Evolutionary conservation across 495 filamentous ascomycete species (phyloP).

Genomic region (Xylaria sp.): DNA sequence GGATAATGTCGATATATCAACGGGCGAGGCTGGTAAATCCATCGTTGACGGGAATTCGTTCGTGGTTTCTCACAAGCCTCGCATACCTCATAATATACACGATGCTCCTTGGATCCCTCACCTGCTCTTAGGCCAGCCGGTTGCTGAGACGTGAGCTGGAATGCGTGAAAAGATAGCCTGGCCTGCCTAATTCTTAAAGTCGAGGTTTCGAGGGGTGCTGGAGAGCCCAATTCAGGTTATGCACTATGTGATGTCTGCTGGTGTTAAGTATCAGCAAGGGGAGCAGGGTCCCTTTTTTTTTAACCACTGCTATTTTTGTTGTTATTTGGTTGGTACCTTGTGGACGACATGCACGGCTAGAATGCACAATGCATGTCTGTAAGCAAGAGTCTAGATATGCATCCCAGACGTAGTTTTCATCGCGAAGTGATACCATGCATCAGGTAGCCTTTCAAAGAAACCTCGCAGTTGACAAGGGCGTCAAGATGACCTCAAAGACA

Average conservation of each 20-base stretch:
- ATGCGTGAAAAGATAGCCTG: neutral
- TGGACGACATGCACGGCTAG: neutral
- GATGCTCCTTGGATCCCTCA: neutral
- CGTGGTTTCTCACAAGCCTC: neutral
- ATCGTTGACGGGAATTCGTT: neutral
- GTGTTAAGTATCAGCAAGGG: neutral
- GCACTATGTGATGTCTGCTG: neutral
- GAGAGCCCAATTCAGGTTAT: neutral
- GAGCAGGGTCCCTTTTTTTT: neutral
- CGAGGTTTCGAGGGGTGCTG: neutral
- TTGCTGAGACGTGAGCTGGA: neutral
- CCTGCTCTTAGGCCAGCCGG: too few species aligned
- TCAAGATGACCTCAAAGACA: constrained; percentile 10
- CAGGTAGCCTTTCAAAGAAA: neutral
- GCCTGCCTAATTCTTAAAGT: neutral
- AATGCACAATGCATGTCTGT: neutral
- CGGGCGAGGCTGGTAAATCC: neutral
- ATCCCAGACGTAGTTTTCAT: neutral
- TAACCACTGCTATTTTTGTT: neutral
- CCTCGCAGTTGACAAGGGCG: neutral
- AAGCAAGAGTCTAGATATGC: neutral
- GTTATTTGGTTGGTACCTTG: neutral
- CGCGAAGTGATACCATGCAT: neutral
- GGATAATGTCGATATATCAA: neutral
- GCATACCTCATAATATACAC: neutral